phyloP scores from a whole-genome alignment of 371 early-diverging fungal species.

The Haplosporangium sp. region DNA sequence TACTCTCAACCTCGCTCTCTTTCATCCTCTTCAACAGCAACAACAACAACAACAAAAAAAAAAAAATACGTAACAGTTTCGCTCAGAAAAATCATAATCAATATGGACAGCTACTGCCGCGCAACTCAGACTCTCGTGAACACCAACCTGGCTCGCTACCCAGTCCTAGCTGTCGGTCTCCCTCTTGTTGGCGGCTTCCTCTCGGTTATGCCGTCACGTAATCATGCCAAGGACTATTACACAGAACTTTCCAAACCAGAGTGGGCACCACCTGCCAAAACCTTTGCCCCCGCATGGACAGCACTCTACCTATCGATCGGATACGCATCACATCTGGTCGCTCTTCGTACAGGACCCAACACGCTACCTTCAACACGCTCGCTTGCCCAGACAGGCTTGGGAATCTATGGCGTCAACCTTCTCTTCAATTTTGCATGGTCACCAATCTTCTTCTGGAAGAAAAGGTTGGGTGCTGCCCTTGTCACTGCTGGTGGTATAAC shows the following conservation, averaged over 20 bases:
- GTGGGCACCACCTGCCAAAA: conserved; percentile 28
- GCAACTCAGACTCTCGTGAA: conserved; percentile 26
- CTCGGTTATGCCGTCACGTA: conserved; percentile 19
- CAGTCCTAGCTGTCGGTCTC: conserved; percentile 41
- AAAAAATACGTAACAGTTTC: no score
- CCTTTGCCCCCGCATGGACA: conserved; percentile 38
- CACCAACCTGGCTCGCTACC: conserved; percentile 44
- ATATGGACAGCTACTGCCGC: conserved; percentile 27
- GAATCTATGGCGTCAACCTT: conserved; percentile 40
- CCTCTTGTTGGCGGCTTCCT: conserved; percentile 44
- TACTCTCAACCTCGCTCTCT: background rate
- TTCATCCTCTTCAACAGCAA: background rate
- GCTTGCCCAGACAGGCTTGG: conserved; percentile 29
- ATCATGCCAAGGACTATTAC: conserved; percentile 20
- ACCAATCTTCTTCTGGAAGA: conserved; percentile 40
- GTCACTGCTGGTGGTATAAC: conserved; percentile 40
- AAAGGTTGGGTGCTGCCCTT: conserved; percentile 39
- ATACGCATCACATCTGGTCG: conserved; percentile 44
- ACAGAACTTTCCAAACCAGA: conserved; percentile 12
- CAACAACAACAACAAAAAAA: no score
- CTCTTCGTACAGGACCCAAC: conserved; percentile 19
- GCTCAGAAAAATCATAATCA: background rate
- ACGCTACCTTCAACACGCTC: conserved; percentile 16
- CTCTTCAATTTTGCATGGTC: conserved; percentile 46
- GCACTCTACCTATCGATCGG: conserved; percentile 33